Percentiles rank a stretch among this genome's conserved stretches.
These are phyloP conservation scores for Tylopilus balloui DNA, from an alignment of 768 basidiomycete genomes.

Conservation along the genomic window DNA sequence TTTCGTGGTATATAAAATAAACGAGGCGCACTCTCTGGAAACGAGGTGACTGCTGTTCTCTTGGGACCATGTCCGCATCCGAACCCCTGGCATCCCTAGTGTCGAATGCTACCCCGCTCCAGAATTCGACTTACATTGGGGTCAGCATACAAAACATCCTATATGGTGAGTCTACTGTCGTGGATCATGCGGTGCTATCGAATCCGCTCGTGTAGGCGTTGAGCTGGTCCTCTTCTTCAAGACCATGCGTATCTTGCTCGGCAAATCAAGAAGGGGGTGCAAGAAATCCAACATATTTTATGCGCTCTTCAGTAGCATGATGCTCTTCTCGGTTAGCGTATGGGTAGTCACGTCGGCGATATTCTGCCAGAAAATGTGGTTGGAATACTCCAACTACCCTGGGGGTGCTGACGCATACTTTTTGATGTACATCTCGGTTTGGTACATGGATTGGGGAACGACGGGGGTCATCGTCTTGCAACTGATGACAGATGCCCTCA, in stretches of 20 bases:
- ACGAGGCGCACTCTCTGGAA: neutral
- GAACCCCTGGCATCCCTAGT: neutral
- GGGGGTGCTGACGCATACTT: slow-evolving; percentile 35
- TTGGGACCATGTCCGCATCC: neutral
- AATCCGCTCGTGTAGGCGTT: slow-evolving; percentile 12
- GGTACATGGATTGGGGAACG: slow-evolving; percentile 29
- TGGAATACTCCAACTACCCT: slow-evolving; percentile 29
- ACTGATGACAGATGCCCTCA: slow-evolving; percentile 33
- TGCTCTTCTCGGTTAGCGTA: slow-evolving; percentile 29
- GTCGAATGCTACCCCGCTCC: neutral
- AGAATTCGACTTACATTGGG: slow-evolving; percentile 14
- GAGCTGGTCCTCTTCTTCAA: slow-evolving; percentile 23
- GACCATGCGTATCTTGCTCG: slow-evolving; percentile 15
- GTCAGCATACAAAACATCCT: slow-evolving; percentile 17
- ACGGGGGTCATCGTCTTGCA: slow-evolving; percentile 27
- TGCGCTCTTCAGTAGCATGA: slow-evolving; percentile 21
- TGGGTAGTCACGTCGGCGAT: slow-evolving; percentile 21
- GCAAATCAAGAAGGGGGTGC: neutral
- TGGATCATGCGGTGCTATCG: neutral
- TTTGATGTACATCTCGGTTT: slow-evolving; percentile 17
- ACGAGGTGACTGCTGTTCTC: neutral
- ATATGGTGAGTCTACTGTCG: slow-evolving; percentile 17
- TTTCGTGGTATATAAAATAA: neutral
- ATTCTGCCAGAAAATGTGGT: slow-evolving; percentile 35
- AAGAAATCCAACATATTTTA: slow-evolving; percentile 19